Base-by-base conservation (phyloP, 805 yeast species). In the Candida insectalens region DNA sequence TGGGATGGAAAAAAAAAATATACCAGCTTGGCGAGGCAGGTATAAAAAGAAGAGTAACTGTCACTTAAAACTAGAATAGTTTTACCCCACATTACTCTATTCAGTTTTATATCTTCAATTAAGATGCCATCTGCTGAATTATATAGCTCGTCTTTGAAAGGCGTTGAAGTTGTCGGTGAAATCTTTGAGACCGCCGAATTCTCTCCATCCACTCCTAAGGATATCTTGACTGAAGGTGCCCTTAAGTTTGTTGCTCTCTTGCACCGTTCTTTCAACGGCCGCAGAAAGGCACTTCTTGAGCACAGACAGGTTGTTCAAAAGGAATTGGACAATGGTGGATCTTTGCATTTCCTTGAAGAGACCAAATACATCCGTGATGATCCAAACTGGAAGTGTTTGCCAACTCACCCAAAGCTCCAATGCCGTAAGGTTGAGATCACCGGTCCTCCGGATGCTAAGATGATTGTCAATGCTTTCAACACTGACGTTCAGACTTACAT, bases 401-500 rank as follows among this genome's bases (percentile, higher is more conserved):
- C 80, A 25, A 65, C 77, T 33, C 87, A 83, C 26, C 78, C 77
- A 27, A 85, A 87, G 33, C 62, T 82, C 46, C 70, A 71, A 39
- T 81, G 78, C 54, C 71, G 94, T 62, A 71, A 85, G 53, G 77
- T 74, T 29, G 92, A 82, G 58, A 82, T 82, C 56, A 82, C 94
- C 17, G 94, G 94, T 33, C 94, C 94, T 15, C 82, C 88, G 35
- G 81, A 80, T 53, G 71, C 89, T 43, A 79, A 82, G 48, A 82
- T 82, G 94, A 73, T 82, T 42, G 75, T 82, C 50, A 82, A 81
- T 51, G 92, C 89, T 3, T 67, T 82, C 53, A 82, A 82, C 59
- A 76, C 88, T 1, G 67, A 70, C 35, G 92, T 82, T 29, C 80
- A 80, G 41, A 81, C 92, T 20, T 82, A 82, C 55, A 82, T 82